Evolutionary conservation across 1,284 basidiomycete genomes (phyloP).

Genomic region (Ceratorhiza oryzae-sativae): DNA sequence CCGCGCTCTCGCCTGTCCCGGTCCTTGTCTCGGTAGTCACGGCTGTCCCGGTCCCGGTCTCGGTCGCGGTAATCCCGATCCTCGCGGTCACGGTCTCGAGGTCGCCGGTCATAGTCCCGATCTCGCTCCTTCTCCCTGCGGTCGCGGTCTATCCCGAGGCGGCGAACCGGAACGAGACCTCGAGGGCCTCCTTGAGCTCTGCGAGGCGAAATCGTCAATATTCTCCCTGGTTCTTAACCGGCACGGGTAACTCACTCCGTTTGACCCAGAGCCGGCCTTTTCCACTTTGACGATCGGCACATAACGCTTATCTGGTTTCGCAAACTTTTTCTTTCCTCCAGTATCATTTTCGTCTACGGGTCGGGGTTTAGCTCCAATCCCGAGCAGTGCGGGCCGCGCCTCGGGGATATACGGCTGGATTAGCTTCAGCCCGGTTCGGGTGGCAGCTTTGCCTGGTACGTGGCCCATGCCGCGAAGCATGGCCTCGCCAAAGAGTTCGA

Average conservation of each 20-base stretch:
- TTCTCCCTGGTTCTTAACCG: too few species aligned
- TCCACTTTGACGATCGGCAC: conserved; percentile 76
- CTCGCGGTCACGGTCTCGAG: too few species aligned
- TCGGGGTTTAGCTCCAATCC: conserved; percentile 89
- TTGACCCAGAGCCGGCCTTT: conserved; percentile 41
- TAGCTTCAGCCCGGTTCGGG: conserved; percentile 64
- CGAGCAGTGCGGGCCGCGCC: conserved; percentile 81
- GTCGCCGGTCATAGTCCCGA: conserved; percentile 44
- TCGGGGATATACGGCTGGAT: conserved; percentile 82
- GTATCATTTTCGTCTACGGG: conserved; percentile 61
- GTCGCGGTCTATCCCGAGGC: conserved; percentile 44
- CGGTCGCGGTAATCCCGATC: conserved; percentile 43
- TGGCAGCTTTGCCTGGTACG: conserved; percentile 81
- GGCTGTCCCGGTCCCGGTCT: conserved; percentile 39
- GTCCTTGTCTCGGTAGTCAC: conserved; percentile 43
- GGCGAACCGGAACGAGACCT: conserved; percentile 40
- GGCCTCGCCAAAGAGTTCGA: conserved; percentile 92
- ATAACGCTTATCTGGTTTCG: conserved; percentile 69
- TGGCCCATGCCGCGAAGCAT: conserved; percentile 97
- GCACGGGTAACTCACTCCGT: conserved; percentile 36
- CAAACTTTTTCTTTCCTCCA: conserved; percentile 53
- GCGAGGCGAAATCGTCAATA: conserved; percentile 1
- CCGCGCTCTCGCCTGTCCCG: conserved; percentile 43
- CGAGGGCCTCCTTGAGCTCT: conserved; percentile 38
- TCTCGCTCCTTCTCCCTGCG: conserved; percentile 48